Evolutionary conservation across 1,284 basidiomycete genomes (phyloP).

Genomic region (Irpex lacteus): DNA sequence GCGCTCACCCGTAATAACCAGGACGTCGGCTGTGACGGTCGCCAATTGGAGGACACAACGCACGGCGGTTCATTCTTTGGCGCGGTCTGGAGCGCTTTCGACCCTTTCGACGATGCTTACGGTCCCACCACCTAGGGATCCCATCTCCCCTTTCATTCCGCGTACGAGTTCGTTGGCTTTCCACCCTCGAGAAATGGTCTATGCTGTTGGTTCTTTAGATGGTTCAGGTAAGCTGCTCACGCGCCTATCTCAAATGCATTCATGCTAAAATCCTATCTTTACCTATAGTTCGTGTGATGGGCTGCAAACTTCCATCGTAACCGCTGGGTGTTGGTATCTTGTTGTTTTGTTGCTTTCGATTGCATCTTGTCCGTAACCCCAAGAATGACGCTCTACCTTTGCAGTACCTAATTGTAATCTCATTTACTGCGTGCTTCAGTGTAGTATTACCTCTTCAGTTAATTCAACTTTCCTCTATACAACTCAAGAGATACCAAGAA

Average conservation of each 20-base stretch:
- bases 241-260: not conserved
- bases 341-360: not conserved
- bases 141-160: slow-evolving; percentile 59
- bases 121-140: slow-evolving; percentile 47
- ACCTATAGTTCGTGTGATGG: slow-evolving; percentile 40
- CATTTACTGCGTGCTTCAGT: not conserved
- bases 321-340: not conserved
- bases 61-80: slow-evolving; percentile 55
- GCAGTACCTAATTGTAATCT: not conserved
- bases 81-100: slow-evolving; percentile 41
- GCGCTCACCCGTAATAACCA: slow-evolving; percentile 25
- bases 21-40: slow-evolving; percentile 60
- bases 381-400: not conserved
- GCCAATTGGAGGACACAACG: slow-evolving; percentile 64
- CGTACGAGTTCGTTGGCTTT: slow-evolving; percentile 64
- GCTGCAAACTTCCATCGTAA: slow-evolving; percentile 37
- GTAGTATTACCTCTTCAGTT: not conserved
- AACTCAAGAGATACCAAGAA: not conserved
- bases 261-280: not conserved
- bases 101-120: slow-evolving; percentile 55
- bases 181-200: slow-evolving; percentile 81
- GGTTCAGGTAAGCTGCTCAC: slow-evolving; percentile 54
- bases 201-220: slow-evolving; percentile 69
- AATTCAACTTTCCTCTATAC: not conserved
- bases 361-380: not conserved